Conservation (phyloP, 768 basidiomycete species). For the Lactarius vividus region DNA sequence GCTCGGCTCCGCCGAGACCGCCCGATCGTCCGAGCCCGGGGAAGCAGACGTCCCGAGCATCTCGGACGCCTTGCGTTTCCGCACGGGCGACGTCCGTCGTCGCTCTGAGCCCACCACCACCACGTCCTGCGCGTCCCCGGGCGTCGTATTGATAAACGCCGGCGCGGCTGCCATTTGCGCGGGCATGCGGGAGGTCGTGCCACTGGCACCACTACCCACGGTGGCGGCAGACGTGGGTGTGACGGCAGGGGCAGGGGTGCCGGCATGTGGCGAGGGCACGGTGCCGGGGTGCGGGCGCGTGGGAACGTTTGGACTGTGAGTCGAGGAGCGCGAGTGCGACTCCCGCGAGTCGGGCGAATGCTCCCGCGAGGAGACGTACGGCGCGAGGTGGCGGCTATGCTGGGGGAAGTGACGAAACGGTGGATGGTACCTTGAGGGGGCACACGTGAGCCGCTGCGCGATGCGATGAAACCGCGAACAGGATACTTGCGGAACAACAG, state of each 20-base stretch:
- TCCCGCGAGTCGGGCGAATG: conserved; percentile 16
- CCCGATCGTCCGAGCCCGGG: conserved; percentile 19
- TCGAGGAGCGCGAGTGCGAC: conserved; percentile 14
- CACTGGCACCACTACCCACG: neutral
- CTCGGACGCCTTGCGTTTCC: conserved; percentile 25
- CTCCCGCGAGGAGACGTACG: conserved; percentile 18
- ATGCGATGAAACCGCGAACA: conserved; percentile 10
- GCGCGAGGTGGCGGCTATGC: conserved; percentile 5
- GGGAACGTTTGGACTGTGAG: conserved; percentile 8
- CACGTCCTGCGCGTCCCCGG: conserved; percentile 10
- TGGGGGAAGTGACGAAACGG: conserved; percentile 2
- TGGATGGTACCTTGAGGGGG: conserved; percentile 12
- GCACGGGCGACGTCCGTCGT: conserved; percentile 10
- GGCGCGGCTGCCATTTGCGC: conserved; percentile 1
- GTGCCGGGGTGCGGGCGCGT: conserved; percentile 1
- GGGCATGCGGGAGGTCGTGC: neutral
- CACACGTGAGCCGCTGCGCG: conserved; percentile 16
- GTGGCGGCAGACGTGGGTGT: neutral
- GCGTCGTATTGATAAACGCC: conserved; percentile 17
- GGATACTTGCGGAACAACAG: conserved; percentile 12
- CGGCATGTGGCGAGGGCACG: conserved; percentile 4
- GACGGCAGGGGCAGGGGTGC: neutral
- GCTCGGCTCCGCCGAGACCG: conserved; percentile 17
- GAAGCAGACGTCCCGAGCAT: conserved; percentile 19
- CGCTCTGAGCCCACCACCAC: neutral